Conservation (phyloP, 192 early-diverging fungal species). For the Coemansia sp. region DNA sequence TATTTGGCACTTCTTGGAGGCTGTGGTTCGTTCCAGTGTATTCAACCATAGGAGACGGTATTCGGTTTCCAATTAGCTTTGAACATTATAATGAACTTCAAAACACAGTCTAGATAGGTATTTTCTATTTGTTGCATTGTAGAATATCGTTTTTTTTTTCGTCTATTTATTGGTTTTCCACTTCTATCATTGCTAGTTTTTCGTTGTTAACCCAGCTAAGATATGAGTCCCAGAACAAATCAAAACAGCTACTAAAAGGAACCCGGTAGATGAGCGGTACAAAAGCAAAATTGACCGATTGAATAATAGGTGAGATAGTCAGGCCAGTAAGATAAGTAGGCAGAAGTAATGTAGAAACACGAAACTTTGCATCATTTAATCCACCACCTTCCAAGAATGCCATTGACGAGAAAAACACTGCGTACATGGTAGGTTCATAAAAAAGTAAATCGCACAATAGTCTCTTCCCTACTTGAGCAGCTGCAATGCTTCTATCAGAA, state of each 20-base stretch:
- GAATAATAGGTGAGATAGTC: conserved; percentile 71
- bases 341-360: conserved; percentile 23
- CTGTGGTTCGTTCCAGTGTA: conserved; percentile 58
- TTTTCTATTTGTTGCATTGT: conserved; percentile 1
- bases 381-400: conserved; percentile 48
- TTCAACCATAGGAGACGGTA: conserved; percentile 57
- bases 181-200: conserved; percentile 34
- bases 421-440: conserved; percentile 50
- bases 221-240: conserved; percentile 75
- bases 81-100: conserved; percentile 50
- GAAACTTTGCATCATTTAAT: conserved; percentile 26
- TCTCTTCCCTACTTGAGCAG: conserved; percentile 45
- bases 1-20: conserved; percentile 56
- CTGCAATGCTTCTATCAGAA: conserved; percentile 29
- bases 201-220: conserved; percentile 71
- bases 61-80: conserved; percentile 54
- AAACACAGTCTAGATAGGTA: not conserved
- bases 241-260: conserved; percentile 71
- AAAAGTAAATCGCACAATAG: conserved; percentile 38
- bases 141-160: not conserved
- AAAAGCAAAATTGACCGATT: conserved; percentile 74
- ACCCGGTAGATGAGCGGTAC: conserved; percentile 68
- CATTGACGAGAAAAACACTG: conserved; percentile 49
- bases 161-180: not conserved
- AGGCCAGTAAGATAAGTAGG: conserved; percentile 51